These are phyloP conservation scores for Thalassiosira livingstoniorum DNA, from an alignment of 352 stramenopile species.

Conservation along the genomic window DNA sequence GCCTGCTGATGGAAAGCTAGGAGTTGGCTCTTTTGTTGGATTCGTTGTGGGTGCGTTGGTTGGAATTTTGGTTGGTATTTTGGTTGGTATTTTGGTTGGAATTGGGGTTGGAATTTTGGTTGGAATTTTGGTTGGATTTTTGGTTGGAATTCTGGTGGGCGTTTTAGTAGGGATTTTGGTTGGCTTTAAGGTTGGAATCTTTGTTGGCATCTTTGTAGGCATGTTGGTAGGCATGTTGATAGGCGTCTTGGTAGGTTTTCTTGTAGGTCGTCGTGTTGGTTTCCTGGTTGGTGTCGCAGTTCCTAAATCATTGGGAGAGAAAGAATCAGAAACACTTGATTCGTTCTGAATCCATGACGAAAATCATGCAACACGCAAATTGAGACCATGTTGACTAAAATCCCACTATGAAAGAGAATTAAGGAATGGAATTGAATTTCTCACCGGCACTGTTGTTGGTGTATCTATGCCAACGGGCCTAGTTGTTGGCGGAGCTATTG, in stretches of 20 bases:
- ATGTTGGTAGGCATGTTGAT: neutral
- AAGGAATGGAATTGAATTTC: too few species aligned
- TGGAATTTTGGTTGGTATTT: constrained; percentile 1
- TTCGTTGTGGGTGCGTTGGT: neutral
- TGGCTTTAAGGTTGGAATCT: neutral
- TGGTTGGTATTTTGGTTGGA: neutral
- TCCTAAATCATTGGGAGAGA: too few species aligned
- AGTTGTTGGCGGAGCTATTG: too few species aligned
- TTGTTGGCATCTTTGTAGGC: neutral
- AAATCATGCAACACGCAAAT: too few species aligned
- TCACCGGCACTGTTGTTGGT: too few species aligned
- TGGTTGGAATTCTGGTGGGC: neutral
- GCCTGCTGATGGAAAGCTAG: neutral
- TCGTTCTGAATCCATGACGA: too few species aligned
- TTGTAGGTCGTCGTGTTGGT: neutral
- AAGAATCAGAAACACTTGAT: too few species aligned
- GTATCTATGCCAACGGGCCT: too few species aligned
- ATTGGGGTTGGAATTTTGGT: neutral
- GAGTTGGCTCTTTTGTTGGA: neutral
- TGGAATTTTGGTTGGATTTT: neutral
- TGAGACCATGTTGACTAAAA: too few species aligned
- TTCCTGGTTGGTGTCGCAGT: neutral
- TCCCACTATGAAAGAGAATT: too few species aligned
- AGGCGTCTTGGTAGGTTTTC: neutral
- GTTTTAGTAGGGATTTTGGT: neutral